Conservation (phyloP, 768 basidiomycete genomes). For the Agrocybe chaxingu region DNA sequence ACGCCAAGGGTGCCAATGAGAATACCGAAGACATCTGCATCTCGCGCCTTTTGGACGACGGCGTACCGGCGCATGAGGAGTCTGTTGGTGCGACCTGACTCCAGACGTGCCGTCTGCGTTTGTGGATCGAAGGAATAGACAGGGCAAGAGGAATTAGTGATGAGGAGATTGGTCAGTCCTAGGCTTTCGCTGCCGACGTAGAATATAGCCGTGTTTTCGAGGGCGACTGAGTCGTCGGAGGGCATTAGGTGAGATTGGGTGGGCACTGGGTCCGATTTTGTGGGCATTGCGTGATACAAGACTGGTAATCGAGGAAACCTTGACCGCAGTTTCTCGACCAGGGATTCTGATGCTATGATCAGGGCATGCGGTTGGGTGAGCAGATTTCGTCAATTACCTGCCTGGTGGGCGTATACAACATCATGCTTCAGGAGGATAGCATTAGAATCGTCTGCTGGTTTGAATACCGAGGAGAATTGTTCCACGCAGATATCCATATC, state of each 20-base stretch:
- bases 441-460: constrained; percentile 8
- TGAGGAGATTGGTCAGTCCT: constrained; percentile 77
- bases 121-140: constrained; percentile 79
- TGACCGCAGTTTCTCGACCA: constrained; percentile 24
- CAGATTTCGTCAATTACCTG: constrained; percentile 37
- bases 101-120: constrained; percentile 41
- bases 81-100: constrained; percentile 71
- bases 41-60: constrained; percentile 80
- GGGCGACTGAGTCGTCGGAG: constrained; percentile 3
- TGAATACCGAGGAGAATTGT: constrained; percentile 34
- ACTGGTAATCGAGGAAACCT: constrained; percentile 21
- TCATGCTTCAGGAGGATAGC: constrained; percentile 66
- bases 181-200: constrained; percentile 80
- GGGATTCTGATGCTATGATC: constrained; percentile 1
- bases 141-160: constrained; percentile 68
- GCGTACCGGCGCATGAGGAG: constrained; percentile 90
- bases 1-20: constrained; percentile 93
- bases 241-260: background rate
- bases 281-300: constrained; percentile 25
- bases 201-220: constrained; percentile 29
- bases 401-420: constrained; percentile 69
- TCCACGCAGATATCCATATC: constrained; percentile 51
- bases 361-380: no score
- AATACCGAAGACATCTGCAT: constrained; percentile 93
- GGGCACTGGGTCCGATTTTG: constrained; percentile 5